Evolutionary conservation across 768 basidiomycete genomes (phyloP).

Genomic region (Lactarius hatsudake): DNA sequence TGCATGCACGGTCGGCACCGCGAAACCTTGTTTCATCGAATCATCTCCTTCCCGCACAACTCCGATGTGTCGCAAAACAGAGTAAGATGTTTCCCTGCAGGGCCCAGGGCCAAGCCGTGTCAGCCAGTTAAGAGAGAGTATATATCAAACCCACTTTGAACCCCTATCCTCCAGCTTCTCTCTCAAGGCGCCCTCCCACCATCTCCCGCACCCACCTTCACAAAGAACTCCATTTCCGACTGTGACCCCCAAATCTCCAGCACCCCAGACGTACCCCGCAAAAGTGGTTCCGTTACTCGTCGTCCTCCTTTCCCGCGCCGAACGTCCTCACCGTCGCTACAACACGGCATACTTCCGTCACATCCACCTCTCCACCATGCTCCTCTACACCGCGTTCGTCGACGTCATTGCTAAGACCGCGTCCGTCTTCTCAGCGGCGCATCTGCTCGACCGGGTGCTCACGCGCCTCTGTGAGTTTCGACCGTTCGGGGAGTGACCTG

Average conservation of each 20-base stretch:
- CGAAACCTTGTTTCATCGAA: background rate
- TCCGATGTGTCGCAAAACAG: background rate
- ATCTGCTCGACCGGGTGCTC: constrained; percentile 16
- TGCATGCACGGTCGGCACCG: background rate
- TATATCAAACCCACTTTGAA: background rate
- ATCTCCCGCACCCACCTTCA: background rate
- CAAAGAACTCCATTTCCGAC: background rate
- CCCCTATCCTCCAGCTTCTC: background rate
- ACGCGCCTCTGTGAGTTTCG: constrained; percentile 4
- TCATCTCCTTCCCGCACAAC: background rate
- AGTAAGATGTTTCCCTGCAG: background rate
- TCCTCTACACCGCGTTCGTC: background rate
- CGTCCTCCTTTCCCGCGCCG: background rate
- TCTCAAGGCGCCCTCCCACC: background rate
- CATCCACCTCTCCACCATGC: constrained; percentile 5
- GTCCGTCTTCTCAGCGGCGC: constrained; percentile 13
- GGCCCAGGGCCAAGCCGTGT: background rate
- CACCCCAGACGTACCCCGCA: no score
- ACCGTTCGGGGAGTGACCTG: background rate
- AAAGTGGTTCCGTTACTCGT: background rate
- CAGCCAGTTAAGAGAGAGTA: background rate
- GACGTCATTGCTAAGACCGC: background rate
- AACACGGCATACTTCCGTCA: background rate
- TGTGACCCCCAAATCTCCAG: no score
- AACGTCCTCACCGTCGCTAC: background rate